Conservation (phyloP, 2,329 filamentous ascomycete species). For the Didymella pinodella region DNA sequence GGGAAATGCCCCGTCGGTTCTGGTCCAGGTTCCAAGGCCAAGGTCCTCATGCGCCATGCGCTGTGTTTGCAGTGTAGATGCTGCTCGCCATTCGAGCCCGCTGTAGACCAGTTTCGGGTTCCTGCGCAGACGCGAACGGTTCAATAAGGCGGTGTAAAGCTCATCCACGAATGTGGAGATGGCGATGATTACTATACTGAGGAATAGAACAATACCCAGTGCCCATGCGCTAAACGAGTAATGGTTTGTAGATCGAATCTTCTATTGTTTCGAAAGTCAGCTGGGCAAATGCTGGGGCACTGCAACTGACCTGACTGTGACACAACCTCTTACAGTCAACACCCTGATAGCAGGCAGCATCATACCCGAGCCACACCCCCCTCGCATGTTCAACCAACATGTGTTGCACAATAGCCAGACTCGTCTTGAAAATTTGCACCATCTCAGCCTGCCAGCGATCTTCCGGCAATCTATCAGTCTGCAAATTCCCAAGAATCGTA, state of each 20-base stretch:
- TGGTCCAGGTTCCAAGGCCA: conserved; percentile 28
- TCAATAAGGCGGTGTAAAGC: neutral
- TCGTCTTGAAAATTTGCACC: neutral
- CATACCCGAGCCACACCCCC: neutral
- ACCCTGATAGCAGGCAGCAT: neutral
- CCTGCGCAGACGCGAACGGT: neutral
- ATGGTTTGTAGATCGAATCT: neutral
- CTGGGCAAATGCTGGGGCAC: neutral
- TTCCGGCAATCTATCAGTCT: neutral
- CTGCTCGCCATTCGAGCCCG: conserved; percentile 27
- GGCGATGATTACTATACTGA: neutral
- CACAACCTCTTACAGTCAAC: neutral
- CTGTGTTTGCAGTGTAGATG: conserved; percentile 31
- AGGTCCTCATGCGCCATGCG: conserved; percentile 30
- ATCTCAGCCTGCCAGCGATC: neutral
- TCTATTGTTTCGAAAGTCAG: neutral
- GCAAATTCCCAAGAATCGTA: neutral
- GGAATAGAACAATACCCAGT: neutral
- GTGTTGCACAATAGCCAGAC: neutral
- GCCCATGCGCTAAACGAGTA: neutral
- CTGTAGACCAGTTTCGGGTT: conserved; percentile 4
- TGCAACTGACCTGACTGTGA: neutral
- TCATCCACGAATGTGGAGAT: neutral
- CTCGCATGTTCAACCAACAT: neutral
- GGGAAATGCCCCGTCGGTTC: neutral